Evolutionary conservation across 2,329 filamentous ascomycete species (phyloP).

Genomic region (Verticillium nubilum): DNA sequence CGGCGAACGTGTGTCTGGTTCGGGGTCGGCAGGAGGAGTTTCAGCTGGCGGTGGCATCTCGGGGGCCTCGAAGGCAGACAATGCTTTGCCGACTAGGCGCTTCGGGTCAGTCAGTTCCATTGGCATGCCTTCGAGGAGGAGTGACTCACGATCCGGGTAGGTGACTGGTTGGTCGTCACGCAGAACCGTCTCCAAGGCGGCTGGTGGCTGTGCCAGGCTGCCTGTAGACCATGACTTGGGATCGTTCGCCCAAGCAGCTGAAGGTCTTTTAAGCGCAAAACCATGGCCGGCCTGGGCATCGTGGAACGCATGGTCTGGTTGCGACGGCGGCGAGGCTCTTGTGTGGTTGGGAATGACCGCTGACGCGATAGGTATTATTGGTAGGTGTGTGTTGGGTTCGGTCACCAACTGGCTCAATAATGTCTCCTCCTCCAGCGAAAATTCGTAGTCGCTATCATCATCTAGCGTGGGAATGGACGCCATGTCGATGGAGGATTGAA

Average conservation of each 20-base stretch:
- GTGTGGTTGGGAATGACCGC: neutral
- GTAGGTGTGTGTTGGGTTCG: constrained; percentile 11
- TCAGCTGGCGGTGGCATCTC: constrained; percentile 13
- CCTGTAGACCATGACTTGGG: neutral
- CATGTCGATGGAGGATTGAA: constrained; percentile 1
- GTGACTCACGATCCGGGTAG: constrained; percentile 49
- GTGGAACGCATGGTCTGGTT: neutral
- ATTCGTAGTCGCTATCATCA: constrained; percentile 41
- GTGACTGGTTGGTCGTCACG: constrained; percentile 21
- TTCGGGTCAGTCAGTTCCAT: constrained; percentile 54
- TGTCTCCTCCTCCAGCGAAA: constrained; percentile 40
- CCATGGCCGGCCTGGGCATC: constrained; percentile 1
- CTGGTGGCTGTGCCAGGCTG: neutral
- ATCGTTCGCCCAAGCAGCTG: neutral
- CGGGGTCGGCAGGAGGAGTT: constrained; percentile 11
- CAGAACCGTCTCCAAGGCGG: constrained; percentile 9
- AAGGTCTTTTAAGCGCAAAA: neutral
- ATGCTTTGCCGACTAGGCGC: constrained; percentile 54
- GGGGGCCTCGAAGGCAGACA: constrained; percentile 20
- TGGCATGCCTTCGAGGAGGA: constrained; percentile 4
- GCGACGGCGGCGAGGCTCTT: neutral
- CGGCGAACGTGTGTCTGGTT: constrained; percentile 44
- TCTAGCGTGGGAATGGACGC: constrained; percentile 14
- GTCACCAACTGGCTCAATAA: constrained; percentile 28
- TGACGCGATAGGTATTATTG: constrained; percentile 1